Evolutionary conservation across 2,329 filamentous ascomycete species (phyloP).

Genomic region (Hymenoscyphus repandus): DNA sequence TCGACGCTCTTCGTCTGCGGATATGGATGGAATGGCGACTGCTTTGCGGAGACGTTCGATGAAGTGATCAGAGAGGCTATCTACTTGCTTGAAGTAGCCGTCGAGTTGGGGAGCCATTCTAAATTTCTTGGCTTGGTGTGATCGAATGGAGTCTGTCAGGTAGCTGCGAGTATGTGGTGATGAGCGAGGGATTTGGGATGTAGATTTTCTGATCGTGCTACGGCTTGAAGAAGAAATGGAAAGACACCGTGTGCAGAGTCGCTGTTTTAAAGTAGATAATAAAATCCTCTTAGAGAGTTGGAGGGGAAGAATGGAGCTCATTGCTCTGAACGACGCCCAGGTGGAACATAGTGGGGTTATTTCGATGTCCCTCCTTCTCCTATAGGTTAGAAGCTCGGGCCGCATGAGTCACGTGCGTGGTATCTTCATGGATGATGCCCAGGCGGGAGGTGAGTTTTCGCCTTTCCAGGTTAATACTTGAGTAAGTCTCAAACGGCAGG

Average conservation of each 20-base stretch:
- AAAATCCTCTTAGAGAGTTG: too few species aligned
- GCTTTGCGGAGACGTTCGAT: constrained; percentile 87
- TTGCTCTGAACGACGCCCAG: neutral
- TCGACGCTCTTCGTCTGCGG: constrained; percentile 81
- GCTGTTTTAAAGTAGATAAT: too few species aligned
- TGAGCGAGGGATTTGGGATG: neutral
- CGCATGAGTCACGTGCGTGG: too few species aligned
- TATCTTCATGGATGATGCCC: too few species aligned
- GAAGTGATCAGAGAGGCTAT: constrained; percentile 71
- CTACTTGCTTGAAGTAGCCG: constrained; percentile 88
- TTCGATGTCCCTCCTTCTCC: neutral
- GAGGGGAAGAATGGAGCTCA: too few species aligned
- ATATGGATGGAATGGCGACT: constrained; percentile 94
- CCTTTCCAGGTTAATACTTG: too few species aligned
- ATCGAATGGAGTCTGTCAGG: constrained; percentile 23
- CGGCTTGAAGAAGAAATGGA: neutral
- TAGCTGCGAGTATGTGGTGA: constrained; percentile 15
- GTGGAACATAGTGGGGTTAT: too few species aligned
- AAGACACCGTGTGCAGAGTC: neutral
- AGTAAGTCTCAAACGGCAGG: too few species aligned
- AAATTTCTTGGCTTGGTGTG: constrained; percentile 49
- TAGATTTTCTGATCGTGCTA: neutral
- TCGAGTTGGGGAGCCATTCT: constrained; percentile 85
- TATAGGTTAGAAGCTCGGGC: neutral
- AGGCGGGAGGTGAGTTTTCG: too few species aligned